These are phyloP conservation scores for Podaxis rugospora DNA, from an alignment of 768 basidiomycete genomes.

Conservation along the genomic window DNA sequence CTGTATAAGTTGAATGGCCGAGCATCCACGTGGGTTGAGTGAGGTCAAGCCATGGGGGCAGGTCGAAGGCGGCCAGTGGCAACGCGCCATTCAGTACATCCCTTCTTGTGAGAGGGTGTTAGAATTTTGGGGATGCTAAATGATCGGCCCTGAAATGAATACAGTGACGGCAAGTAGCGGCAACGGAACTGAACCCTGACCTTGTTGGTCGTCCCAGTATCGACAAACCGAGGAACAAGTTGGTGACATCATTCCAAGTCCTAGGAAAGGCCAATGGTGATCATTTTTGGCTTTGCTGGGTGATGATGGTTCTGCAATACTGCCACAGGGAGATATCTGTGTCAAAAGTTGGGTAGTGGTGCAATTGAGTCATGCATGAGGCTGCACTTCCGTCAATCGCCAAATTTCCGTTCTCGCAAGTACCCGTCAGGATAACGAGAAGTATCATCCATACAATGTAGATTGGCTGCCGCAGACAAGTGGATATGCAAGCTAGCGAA, in stretches of 20 bases:
- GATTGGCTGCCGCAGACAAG: not conserved
- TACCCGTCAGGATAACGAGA: not conserved
- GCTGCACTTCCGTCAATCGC: not conserved
- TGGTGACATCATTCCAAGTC: not conserved
- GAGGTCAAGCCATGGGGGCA: conserved; percentile 1
- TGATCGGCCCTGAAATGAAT: conserved; percentile 1
- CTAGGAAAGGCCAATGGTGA: not conserved
- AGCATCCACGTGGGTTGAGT: conserved; percentile 1
- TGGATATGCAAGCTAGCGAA: not conserved
- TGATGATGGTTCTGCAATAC: not conserved
- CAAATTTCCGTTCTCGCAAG: conserved; percentile 2
- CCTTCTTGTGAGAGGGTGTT: not conserved
- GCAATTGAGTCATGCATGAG: not conserved
- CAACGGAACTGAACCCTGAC: not conserved
- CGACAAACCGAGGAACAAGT: not conserved
- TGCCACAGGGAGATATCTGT: conserved; percentile 4
- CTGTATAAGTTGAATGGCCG: not conserved
- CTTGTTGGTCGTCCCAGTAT: not conserved
- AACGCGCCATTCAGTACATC: conserved; percentile 2
- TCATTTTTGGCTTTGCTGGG: not conserved
- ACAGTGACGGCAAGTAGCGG: conserved; percentile 4
- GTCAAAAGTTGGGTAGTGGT: not conserved
- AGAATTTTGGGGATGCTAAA: not conserved
- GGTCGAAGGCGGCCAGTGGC: conserved; percentile 1
- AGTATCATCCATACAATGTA: not conserved